Evolutionary conservation across 495 filamentous ascomycete species (phyloP).

Genomic region (Sordaria brevicollis): DNA sequence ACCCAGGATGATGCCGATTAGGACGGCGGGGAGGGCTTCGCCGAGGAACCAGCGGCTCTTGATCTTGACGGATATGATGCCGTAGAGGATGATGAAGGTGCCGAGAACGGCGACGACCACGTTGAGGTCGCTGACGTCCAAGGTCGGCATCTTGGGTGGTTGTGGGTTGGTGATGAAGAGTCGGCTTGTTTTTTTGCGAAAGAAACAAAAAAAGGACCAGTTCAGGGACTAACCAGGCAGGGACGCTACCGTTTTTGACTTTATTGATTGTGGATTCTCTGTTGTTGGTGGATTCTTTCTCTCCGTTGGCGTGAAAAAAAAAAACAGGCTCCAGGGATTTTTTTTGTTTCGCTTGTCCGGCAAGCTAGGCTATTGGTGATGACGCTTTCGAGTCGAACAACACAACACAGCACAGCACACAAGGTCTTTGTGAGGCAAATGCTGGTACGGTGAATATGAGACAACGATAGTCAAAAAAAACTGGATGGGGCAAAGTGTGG

Average conservation of each 20-base stretch:
- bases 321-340: neutral
- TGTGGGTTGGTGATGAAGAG: neutral
- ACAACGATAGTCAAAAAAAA: too few relatives aligned
- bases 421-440: too few relatives aligned
- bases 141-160: constrained; percentile 35
- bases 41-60: constrained; percentile 47
- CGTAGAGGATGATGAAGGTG: constrained; percentile 31
- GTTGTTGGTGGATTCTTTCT: too few relatives aligned
- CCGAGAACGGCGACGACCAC: constrained; percentile 33
- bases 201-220: too few relatives aligned
- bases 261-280: neutral
- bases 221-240: neutral
- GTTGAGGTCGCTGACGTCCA: constrained; percentile 45
- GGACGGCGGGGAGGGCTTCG: constrained; percentile 45
- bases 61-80: constrained; percentile 42
- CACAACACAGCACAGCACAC: too few relatives aligned
- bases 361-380: neutral
- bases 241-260: too few relatives aligned
- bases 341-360: neutral
- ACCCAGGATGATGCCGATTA: constrained; percentile 37
- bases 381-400: neutral
- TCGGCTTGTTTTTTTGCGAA: too few relatives aligned
- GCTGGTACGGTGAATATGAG: neutral
- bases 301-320: too few relatives aligned
- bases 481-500: neutral